Base-by-base conservation (phyloP, 139 green algal genomes). In the Pleodorina starrii region DNA sequence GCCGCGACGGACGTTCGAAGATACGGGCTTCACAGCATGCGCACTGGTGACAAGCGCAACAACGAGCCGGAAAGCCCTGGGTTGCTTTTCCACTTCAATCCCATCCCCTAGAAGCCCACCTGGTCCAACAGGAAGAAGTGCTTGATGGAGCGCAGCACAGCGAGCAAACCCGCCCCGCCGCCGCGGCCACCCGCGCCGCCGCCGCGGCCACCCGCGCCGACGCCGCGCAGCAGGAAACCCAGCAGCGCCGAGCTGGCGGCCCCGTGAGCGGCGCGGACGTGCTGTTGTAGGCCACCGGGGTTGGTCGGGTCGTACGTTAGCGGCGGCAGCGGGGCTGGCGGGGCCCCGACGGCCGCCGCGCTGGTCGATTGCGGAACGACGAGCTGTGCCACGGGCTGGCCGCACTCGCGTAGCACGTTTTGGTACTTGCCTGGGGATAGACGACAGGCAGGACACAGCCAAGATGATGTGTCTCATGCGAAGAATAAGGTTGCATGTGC, bases 101-200 rank as follows among this genome's bases (percentile, higher is more conserved):
- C n/a, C n/a, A n/a, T n/a, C n/a, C n/a, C n/a, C n/a, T n/a, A n/a
- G n/a, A n/a, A n/a, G 16, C 91, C 9, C 50, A 95, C 94, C 91
- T 96, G 94, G 66, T 97, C 96, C n/a, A 97, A 73, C n/a, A 99
- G 92, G 89, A 99, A 99, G 92, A 97, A 98, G 90, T 96, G 95
- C 93, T 99, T 99, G 54, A 98, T 87, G 29, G 94, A 96, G 1
- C 85, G 83, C 86, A 99, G 94, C 71, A 93, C 92, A 10, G 73
- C 68, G 32, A 95, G 54, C 63, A 97, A 87, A 11, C 85, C 79
- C 35, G 93, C 66, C 43, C 95, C 82, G 23, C 76, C 60, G n/a
- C 43, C 60, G 7, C 59, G 54, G 0, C 23, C 57, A 21, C 81
- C 79, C 12, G 57, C 44, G 27, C 42, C 80, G 0, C 42, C 81